Evolutionary conservation across 2,329 filamentous ascomycete species (phyloP), one percentile per base, ranked within the genome.

Genomic region (Pseudopithomyces chartarum): DNA sequence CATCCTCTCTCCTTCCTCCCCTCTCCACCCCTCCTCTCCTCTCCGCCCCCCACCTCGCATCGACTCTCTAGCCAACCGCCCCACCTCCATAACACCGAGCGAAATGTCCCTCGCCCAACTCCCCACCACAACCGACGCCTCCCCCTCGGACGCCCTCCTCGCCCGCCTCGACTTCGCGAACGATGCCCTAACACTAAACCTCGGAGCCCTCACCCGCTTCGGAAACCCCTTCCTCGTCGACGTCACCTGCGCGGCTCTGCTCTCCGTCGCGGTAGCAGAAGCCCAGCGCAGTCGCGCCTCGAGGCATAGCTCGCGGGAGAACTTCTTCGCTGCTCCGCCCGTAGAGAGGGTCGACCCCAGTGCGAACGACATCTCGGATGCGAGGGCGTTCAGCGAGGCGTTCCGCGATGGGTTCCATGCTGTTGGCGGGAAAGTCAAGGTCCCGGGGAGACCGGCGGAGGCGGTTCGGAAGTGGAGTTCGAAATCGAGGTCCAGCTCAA

Each of bases 161-260:
- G 78, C 77, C 0, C 76, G 75, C 13, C 71, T 82, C 4, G 79
- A 81, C 60, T 78, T 82, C 53, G 64, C 63, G 20, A 73, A 73
- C 15, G 75, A 76, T 40, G 73, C 76, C 2, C 72, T 80, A 15
- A 74, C 74, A 2, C 64, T 82, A n/a, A 80, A 82, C 54, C 66
- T 79, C 6, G 77, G 76, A 1, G 77, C 76, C 1, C 60, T 82
- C 2, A 66, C 75, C 12, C 74, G 70, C 17, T 71, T 81, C 54
- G 75, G 76, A n/a, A 79, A 78, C 52, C 70, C 75, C 4, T 80
- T 80, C 63, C 70, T 81, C 42, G 69, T 80, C 49, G 80, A 82
- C 58, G 79, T 80, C 1, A 73, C 74, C 1, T 69, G 79, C 5
- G 71, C 70, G 2, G 73, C 79, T 0, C 65, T 82, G 11, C 64